A percentile compares a stretch with the other conserved stretches of the same genome.
Evolutionary conservation across 2,329 filamentous ascomycete species (phyloP).

Genomic region (Ophiostoma sp.): DNA sequence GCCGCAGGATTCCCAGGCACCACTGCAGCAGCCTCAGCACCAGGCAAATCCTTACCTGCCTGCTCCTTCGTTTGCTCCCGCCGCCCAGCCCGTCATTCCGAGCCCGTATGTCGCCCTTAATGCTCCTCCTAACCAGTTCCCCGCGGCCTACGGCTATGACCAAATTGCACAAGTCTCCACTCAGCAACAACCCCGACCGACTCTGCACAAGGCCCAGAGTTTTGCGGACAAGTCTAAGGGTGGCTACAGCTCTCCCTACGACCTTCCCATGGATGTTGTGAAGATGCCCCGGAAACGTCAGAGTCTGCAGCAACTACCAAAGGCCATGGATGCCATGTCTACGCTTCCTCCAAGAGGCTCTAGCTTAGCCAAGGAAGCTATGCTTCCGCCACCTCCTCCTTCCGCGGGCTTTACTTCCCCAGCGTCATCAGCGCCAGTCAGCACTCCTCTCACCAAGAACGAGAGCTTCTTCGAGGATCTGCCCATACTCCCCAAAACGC

Average conservation of each 20-base stretch:
- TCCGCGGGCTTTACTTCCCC: conserved; percentile 26
- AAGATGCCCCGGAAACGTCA: conserved; percentile 58
- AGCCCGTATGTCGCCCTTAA: conserved; percentile 14
- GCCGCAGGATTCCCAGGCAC: conserved; percentile 18
- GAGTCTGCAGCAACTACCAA: conserved; percentile 52
- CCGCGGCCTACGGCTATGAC: conserved; percentile 18
- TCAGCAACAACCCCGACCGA: conserved; percentile 14
- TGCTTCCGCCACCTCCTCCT: conserved; percentile 19
- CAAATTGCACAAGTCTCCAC: conserved; percentile 29
- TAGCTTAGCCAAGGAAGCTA: conserved; percentile 42
- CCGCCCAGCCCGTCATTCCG: conserved; percentile 14
- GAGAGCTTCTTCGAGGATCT: conserved; percentile 73
- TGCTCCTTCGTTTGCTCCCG: background rate
- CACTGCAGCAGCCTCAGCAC: conserved; percentile 9
- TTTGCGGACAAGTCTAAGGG: conserved; percentile 87
- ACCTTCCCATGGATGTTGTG: conserved; percentile 86
- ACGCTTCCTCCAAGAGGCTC: conserved; percentile 55
- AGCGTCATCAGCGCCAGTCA: background rate
- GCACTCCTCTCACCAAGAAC: conserved; percentile 28
- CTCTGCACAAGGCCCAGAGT: conserved; percentile 58
- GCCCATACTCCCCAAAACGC: conserved; percentile 57
- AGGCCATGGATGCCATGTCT: conserved; percentile 39
- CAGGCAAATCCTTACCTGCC: conserved; percentile 26
- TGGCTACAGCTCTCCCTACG: conserved; percentile 90
- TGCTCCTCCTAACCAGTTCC: conserved; percentile 18